phyloP scores from a whole-genome alignment of 2,329 filamentous ascomycete genomes.

The Fusarium bulbicola region DNA sequence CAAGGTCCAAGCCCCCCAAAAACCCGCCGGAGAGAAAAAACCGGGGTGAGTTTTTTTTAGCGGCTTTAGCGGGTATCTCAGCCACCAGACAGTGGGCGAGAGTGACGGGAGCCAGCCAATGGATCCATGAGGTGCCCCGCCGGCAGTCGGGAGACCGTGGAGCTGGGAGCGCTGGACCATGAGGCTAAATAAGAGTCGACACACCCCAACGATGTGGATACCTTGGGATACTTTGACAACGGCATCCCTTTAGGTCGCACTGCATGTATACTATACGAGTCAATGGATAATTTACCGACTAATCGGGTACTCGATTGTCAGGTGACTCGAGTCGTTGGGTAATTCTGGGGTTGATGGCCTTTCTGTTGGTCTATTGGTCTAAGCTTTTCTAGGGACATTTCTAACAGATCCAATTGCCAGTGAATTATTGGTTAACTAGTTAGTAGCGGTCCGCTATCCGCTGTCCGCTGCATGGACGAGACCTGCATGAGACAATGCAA shows the following conservation, averaged over 20 bases:
- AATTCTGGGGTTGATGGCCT: conserved; percentile 13
- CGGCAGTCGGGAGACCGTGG: conserved; percentile 6
- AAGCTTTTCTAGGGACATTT: not conserved
- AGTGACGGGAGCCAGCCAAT: not conserved
- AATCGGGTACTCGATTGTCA: conserved; percentile 7
- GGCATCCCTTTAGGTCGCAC: conserved; percentile 10
- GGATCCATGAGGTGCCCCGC: conserved; percentile 4
- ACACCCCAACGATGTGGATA: conserved; percentile 6
- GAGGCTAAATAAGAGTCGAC: conserved; percentile 18
- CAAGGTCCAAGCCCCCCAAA: not conserved
- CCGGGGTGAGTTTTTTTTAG: conserved; percentile 25
- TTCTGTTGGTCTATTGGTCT: not conserved
- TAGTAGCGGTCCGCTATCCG: too few species aligned
- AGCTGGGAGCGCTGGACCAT: not conserved
- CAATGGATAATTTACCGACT: not conserved
- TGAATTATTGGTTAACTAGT: too few species aligned
- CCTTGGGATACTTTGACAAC: not conserved
- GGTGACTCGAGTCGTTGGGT: not conserved
- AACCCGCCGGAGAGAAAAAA: conserved; percentile 4
- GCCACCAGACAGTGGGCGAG: conserved; percentile 25
- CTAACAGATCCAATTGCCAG: not conserved
- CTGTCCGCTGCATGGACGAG: not conserved
- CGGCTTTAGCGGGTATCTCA: conserved; percentile 28
- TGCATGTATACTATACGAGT: not conserved
- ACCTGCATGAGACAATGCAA: not conserved